phyloP scores from a whole-genome alignment of 202 grass and related monocot species.

The Thinopyrum obtusiflorum region DNA sequence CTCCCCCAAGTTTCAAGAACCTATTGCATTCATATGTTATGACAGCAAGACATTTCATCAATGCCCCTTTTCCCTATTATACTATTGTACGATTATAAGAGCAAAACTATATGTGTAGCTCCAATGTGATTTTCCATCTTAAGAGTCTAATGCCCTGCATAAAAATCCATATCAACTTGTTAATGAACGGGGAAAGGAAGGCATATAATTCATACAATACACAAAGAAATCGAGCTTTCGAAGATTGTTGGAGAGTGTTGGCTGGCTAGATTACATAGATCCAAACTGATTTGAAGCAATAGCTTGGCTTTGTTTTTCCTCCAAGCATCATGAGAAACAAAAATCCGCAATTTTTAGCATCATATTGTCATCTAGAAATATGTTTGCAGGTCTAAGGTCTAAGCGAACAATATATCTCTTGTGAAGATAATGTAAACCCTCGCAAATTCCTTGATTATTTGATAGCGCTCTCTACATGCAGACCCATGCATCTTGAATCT shows the following conservation, averaged over 20 bases:
- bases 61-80: background rate
- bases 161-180: background rate
- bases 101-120: background rate
- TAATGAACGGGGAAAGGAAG: background rate
- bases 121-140: background rate
- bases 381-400: constrained; percentile 1
- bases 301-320: constrained; percentile 4
- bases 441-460: constrained; percentile 13
- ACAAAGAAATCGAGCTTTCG: background rate
- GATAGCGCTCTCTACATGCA: background rate
- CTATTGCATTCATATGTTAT: background rate
- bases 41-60: background rate
- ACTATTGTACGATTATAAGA: background rate
- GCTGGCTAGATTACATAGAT: background rate
- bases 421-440: background rate
- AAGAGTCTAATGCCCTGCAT: background rate
- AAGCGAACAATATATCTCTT: background rate
- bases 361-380: constrained; percentile 1
- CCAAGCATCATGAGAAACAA: background rate
- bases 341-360: background rate
- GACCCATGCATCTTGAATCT: background rate
- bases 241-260: background rate
- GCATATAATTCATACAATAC: background rate
- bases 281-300: constrained; percentile 11
- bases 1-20: background rate